Conservation (phyloP, 345 rosid species). For the Brassica napus region DNA sequence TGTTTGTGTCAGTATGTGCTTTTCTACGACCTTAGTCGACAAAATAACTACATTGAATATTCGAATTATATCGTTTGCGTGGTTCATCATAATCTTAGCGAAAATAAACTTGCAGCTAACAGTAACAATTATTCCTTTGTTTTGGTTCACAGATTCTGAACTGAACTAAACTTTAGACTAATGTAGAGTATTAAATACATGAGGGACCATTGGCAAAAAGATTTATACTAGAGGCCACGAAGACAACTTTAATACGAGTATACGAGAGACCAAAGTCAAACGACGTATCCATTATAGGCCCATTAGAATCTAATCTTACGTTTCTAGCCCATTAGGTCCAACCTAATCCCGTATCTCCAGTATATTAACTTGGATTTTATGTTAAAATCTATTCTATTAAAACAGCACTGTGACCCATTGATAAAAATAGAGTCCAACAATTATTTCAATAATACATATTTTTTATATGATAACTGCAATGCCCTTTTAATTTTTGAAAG, state of each 20-base stretch:
- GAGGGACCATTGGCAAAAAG: not conserved
- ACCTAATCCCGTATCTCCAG: not conserved
- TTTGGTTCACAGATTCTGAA: slow-evolving; percentile 22
- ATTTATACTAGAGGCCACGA: not conserved
- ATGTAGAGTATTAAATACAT: not conserved
- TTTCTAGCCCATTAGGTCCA: not conserved
- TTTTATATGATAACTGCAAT: too few species aligned
- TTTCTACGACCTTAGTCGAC: not conserved
- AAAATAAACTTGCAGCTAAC: slow-evolving; percentile 28
- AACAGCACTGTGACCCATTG: too few species aligned
- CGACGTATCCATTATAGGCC: not conserved
- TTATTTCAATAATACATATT: too few species aligned
- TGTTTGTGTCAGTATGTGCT: not conserved
- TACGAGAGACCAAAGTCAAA: not conserved
- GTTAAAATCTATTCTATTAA: not conserved
- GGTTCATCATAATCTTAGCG: slow-evolving; percentile 19
- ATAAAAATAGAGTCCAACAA: too few species aligned
- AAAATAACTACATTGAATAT: not conserved
- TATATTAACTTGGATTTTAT: not conserved
- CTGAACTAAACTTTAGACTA: not conserved
- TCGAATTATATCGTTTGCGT: not conserved
- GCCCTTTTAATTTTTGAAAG: too few species aligned
- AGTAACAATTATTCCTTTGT: slow-evolving; percentile 24
- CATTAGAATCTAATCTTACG: not conserved
- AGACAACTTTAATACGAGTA: not conserved